These are phyloP conservation scores for Ceratobasidium theobromae DNA, from an alignment of 1,284 basidiomycete species.

Conservation along the genomic window DNA sequence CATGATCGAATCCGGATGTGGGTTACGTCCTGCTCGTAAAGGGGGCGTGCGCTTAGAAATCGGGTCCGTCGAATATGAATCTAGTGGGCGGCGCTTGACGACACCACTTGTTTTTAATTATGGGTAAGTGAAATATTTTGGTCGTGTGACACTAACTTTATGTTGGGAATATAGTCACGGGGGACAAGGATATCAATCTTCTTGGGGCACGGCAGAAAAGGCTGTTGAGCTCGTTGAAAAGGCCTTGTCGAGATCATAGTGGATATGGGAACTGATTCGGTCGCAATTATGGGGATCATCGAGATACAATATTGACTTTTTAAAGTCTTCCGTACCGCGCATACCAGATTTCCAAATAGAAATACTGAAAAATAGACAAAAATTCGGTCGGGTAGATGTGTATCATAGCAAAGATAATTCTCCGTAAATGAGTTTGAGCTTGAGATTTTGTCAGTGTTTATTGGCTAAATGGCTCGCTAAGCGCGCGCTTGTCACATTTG, in stretches of 20 bases:
- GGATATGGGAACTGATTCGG: too few species aligned
- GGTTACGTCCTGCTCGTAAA: conserved; percentile 51
- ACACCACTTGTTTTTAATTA: conserved; percentile 52
- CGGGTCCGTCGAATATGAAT: conserved; percentile 39
- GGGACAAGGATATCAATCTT: conserved; percentile 70
- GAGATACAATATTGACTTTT: neutral
- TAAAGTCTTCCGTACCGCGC: neutral
- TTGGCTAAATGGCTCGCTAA: too few species aligned
- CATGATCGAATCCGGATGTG: conserved; percentile 68
- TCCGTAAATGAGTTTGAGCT: too few species aligned
- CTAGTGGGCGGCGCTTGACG: conserved; percentile 6
- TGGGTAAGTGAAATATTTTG: conserved; percentile 44
- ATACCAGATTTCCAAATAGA: too few species aligned
- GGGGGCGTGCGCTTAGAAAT: conserved; percentile 51
- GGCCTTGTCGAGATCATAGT: neutral
- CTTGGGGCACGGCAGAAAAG: conserved; percentile 66
- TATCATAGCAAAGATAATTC: too few species aligned
- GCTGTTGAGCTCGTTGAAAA: conserved; percentile 54
- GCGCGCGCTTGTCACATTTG: neutral
- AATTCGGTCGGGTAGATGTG: too few species aligned
- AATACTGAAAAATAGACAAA: too few species aligned
- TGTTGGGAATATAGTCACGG: conserved; percentile 48
- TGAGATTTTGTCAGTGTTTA: too few species aligned
- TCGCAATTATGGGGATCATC: neutral
- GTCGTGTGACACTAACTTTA: neutral